These are phyloP conservation scores for Saturnispora halmiae DNA, from an alignment of 805 yeast species.

Conservation along the genomic window DNA sequence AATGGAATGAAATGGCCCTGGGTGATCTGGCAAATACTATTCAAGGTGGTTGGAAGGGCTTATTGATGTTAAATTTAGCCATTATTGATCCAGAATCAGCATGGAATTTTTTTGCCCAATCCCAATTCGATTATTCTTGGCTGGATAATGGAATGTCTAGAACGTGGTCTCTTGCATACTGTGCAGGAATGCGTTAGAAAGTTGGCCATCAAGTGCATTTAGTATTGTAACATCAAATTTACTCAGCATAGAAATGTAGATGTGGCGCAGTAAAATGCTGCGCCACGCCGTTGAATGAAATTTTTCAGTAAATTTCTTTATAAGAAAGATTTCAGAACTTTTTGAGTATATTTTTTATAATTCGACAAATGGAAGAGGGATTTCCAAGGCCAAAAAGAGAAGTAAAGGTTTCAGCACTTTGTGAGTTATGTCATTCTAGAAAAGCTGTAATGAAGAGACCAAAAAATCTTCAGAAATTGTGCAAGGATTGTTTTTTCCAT, in stretches of 20 bases:
- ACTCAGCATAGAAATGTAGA: too few relatives aligned
- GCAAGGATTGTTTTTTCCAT: slow-evolving; percentile 81
- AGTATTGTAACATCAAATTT: too few relatives aligned
- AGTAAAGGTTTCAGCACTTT: slow-evolving; percentile 38
- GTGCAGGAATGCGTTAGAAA: slow-evolving; percentile 39
- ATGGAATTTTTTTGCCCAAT: slow-evolving; percentile 34
- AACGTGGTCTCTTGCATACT: slow-evolving; percentile 53
- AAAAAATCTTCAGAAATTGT: slow-evolving; percentile 78
- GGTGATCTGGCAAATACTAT: slow-evolving; percentile 32
- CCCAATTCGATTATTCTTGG: slow-evolving; percentile 29
- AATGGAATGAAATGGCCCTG: slow-evolving; percentile 29
- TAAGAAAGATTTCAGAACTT: not conserved
- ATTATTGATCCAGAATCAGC: slow-evolving; percentile 34
- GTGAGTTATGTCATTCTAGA: slow-evolving; percentile 76
- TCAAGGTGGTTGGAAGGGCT: slow-evolving; percentile 60
- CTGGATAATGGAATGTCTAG: slow-evolving; percentile 56
- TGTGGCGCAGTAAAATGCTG: too few relatives aligned
- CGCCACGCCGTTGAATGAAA: too few relatives aligned
- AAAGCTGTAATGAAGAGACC: slow-evolving; percentile 89
- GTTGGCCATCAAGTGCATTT: not conserved
- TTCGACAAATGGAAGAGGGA: not conserved
- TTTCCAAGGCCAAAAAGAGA: slow-evolving; percentile 16
- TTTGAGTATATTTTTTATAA: too few relatives aligned
- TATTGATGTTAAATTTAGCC: slow-evolving; percentile 37
- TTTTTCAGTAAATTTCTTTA: too few relatives aligned